These are phyloP conservation scores for Didymella pomorum DNA, from an alignment of 2,329 filamentous ascomycete genomes.

Conservation along the genomic window DNA sequence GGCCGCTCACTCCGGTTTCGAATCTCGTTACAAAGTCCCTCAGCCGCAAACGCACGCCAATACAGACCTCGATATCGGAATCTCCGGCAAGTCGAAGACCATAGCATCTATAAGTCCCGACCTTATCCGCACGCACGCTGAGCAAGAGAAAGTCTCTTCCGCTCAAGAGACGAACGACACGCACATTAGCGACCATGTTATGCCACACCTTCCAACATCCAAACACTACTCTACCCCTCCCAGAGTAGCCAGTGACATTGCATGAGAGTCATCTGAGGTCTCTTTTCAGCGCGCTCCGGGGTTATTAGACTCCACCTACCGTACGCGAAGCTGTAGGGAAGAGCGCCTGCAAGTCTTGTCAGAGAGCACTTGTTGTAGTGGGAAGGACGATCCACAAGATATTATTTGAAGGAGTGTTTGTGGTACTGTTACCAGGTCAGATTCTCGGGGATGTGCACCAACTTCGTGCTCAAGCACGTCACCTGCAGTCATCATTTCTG, in stretches of 20 bases:
- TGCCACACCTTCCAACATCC: not conserved
- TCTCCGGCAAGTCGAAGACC: not conserved
- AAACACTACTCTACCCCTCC: not conserved
- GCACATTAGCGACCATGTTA: constrained; percentile 1
- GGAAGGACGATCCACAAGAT: not conserved
- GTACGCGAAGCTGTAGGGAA: constrained; percentile 8
- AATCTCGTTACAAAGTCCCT: not conserved
- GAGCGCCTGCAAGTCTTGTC: constrained; percentile 1
- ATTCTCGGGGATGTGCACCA: constrained; percentile 30
- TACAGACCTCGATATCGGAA: not conserved
- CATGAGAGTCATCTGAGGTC: constrained; percentile 3
- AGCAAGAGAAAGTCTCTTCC: not conserved
- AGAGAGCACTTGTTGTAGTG: not conserved
- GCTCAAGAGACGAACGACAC: not conserved
- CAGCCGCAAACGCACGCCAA: not conserved
- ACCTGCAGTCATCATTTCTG: constrained; percentile 33
- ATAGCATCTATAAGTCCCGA: not conserved
- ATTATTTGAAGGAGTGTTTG: not conserved
- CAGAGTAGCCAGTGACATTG: not conserved
- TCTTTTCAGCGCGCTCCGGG: constrained; percentile 4
- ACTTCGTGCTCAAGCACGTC: constrained; percentile 31
- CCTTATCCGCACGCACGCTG: too few species aligned
- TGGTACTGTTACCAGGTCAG: not conserved
- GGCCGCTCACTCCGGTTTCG: not conserved
- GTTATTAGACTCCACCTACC: constrained; percentile 16